Percentiles rank a stretch among this genome's conserved stretches.
Evolutionary conservation across 139 green algal genomes (phyloP).

Genomic region (Trebouxia sp.): DNA sequence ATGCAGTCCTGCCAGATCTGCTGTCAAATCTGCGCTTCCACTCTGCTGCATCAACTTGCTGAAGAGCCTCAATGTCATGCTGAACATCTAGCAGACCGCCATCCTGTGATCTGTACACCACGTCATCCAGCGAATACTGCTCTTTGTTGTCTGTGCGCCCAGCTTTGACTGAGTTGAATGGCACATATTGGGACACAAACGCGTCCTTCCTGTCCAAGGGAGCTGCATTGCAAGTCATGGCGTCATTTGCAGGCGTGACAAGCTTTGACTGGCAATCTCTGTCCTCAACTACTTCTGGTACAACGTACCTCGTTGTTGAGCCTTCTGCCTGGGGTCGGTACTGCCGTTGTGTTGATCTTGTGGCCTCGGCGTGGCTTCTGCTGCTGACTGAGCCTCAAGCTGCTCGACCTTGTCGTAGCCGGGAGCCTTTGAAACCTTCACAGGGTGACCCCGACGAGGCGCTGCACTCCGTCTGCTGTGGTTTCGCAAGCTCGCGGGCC

Average conservation of each 20-base stretch:
- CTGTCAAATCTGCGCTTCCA: conserved; percentile 95
- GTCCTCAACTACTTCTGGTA: too few relatives aligned
- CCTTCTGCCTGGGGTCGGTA: conserved; percentile 4
- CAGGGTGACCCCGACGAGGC: too few relatives aligned
- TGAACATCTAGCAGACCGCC: conserved; percentile 94
- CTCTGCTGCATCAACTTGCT: conserved; percentile 87
- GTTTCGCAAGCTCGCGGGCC: background rate
- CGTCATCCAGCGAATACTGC: conserved; percentile 92
- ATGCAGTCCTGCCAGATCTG: conserved; percentile 87
- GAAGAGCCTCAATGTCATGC: conserved; percentile 92
- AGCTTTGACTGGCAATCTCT: too few relatives aligned
- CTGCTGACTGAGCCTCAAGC: background rate
- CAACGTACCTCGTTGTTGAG: conserved; percentile 20
- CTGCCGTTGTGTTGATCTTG: conserved; percentile 26
- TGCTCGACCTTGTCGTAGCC: background rate
- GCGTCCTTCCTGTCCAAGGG: conserved; percentile 31
- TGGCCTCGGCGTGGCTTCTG: conserved; percentile 9
- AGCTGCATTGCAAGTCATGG: too few relatives aligned
- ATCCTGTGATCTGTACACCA: conserved; percentile 86
- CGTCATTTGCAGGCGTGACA: too few relatives aligned
- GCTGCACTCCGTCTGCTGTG: too few relatives aligned
- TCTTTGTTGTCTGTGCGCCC: conserved; percentile 57
- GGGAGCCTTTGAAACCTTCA: background rate
- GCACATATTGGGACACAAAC: conserved; percentile 93
- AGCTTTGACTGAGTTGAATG: conserved; percentile 76